Evolutionary conservation across 116 monocot species (phyloP), one percentile per base, ranked within the genome.

Genomic region (Trichopus zeylanicus): DNA sequence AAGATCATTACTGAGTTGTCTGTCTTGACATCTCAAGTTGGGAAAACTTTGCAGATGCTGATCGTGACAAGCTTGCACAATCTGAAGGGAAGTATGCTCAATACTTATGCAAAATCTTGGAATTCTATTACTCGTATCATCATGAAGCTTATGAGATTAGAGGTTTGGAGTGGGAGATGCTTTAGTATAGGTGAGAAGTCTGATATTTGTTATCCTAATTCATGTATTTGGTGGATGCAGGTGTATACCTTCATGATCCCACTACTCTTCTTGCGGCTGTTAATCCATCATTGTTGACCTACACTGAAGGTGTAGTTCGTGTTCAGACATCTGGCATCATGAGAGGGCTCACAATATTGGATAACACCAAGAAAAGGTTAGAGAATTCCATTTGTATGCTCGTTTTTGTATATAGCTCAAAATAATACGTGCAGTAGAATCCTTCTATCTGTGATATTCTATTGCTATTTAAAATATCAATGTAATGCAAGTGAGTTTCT

Each of bases 191-290:
- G 26, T 42, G 8, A 9, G 47, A 10, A 48, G 28, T 2, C 28
- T 1, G 23, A 8, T 21, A 22, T 21, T 20, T 7, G 53, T 8
- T 29, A 4, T n/a, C 15, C 1, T 19, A 11, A 28, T 21, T 61
- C 16, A 54, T 70, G 16, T 48, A 29, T 61, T 78, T 29, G 51
- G 22, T 69, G 26, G 48, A 63, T 79, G 29, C 81, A 95, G 95
- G 83, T 57, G 87, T 91, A 48, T 98, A 87, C 64, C 87, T 98
- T 63, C 97, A 98, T 69, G 97, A 98, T 59, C 97, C 97, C 29
- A 82, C 91, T 46, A 72, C 88, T 61, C 48, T 91, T 61, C 39
- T 98, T 60, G 97, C 97, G 29, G 97, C 91, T 39, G 70, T 85
- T n/a, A 73, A 98, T 76, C 91, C 97, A 70, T 88, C 91, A 19